phyloP scores from a whole-genome alignment of 2,329 filamentous ascomycete genomes.

The Microcera coccophila region DNA sequence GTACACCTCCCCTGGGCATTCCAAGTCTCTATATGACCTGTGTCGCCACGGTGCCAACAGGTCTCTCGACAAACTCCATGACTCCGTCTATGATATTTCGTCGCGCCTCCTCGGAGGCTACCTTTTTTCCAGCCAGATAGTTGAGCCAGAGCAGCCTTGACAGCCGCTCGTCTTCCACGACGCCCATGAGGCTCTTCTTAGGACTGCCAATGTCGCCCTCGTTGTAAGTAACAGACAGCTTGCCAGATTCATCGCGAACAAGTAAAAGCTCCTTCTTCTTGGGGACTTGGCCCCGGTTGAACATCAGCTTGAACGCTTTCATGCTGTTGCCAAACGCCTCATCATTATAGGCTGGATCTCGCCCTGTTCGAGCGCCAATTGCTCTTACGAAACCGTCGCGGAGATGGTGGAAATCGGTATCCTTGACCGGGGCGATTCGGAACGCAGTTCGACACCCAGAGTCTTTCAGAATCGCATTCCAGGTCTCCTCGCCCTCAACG shows the following conservation, averaged over 20 bases:
- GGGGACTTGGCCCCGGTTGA: conserved; percentile 74
- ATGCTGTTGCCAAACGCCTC: conserved; percentile 74
- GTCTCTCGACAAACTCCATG: conserved; percentile 81
- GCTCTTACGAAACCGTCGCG: conserved; percentile 87
- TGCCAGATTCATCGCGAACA: conserved; percentile 61
- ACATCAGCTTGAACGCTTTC: conserved; percentile 74
- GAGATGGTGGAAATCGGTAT: conserved; percentile 91
- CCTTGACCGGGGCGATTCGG: conserved; percentile 82
- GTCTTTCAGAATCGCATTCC: conserved; percentile 65
- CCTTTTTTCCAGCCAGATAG: conserved; percentile 81
- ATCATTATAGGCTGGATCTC: conserved; percentile 56
- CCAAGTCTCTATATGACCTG: conserved; percentile 55
- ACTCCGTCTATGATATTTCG: conserved; percentile 81
- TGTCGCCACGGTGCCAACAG: conserved; percentile 79
- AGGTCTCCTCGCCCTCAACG: conserved; percentile 64
- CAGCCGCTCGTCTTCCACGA: conserved; percentile 73
- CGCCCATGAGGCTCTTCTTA: conserved; percentile 59
- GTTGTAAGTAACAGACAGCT: conserved; percentile 64
- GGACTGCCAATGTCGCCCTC: conserved; percentile 50
- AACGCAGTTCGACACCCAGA: conserved; percentile 71
- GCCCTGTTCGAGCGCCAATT: conserved; percentile 68
- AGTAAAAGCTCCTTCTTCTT: conserved; percentile 78
- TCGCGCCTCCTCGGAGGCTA: conserved; percentile 79
- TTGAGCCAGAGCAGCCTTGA: conserved; percentile 82
- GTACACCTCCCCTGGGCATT: not conserved